Evolutionary conservation across 2,329 filamentous ascomycete species (phyloP).

Genomic region (Monosporascus sp.): DNA sequence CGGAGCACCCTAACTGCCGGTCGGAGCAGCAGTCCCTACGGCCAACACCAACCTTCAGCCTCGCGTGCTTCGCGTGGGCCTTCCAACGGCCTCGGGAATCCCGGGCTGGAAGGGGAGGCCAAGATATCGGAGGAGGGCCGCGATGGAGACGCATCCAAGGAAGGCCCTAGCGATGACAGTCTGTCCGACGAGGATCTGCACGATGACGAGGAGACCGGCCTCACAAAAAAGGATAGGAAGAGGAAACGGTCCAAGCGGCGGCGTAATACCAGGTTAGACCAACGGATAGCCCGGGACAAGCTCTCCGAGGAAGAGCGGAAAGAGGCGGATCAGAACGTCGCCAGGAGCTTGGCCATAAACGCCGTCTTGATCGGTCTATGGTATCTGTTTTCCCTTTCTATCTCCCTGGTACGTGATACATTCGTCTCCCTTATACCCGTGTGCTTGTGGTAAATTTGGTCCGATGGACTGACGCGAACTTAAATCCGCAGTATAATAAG

Average conservation of each 20-base stretch:
- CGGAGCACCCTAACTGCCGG: slow-evolving; percentile 50
- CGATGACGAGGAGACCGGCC: slow-evolving; percentile 85
- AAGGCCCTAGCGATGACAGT: slow-evolving; percentile 43
- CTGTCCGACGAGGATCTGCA: slow-evolving; percentile 68
- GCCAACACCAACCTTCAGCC: slow-evolving; percentile 8
- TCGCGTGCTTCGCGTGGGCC: slow-evolving; percentile 19
- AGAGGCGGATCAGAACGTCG: slow-evolving; percentile 68
- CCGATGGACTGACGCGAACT: slow-evolving; percentile 20
- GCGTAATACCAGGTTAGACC: slow-evolving; percentile 64
- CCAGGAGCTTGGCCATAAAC: slow-evolving; percentile 68
- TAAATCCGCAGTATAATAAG: slow-evolving; percentile 79
- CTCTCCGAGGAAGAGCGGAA: slow-evolving; percentile 69
- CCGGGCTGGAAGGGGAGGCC: slow-evolving; percentile 31
- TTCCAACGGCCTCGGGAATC: slow-evolving; percentile 22
- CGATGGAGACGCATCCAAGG: slow-evolving; percentile 17
- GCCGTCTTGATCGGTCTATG: slow-evolving; percentile 78
- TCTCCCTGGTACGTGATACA: slow-evolving; percentile 68
- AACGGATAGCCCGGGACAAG: slow-evolving; percentile 58
- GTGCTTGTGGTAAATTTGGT: not conserved
- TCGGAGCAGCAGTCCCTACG: slow-evolving; percentile 17
- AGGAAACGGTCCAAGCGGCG: slow-evolving; percentile 62
- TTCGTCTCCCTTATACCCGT: not conserved
- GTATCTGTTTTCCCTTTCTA: slow-evolving; percentile 88
- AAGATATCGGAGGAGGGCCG: slow-evolving; percentile 43
- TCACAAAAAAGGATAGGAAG: slow-evolving; percentile 69